A percentile compares a stretch with the other conserved stretches of the same genome.
Evolutionary conservation across 2,329 filamentous ascomycete genomes (phyloP).

Genomic region (Scedosporium aurantiacum): DNA sequence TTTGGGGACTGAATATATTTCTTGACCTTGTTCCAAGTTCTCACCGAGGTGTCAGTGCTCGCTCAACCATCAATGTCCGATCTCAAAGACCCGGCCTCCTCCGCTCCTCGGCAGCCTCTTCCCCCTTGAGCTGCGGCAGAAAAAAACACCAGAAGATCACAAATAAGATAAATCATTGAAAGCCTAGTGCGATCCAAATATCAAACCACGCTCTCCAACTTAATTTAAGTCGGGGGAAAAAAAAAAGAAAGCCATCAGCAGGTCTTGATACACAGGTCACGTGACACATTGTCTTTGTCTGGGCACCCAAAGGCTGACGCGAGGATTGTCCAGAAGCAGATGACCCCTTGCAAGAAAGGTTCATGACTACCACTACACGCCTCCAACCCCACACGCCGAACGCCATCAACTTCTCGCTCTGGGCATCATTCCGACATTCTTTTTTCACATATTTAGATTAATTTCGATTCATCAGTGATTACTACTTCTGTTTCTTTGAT

Average conservation of each 20-base stretch:
- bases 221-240: no score
- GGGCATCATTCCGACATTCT: constrained; percentile 5
- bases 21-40: no score
- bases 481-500: background rate
- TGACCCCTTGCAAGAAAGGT: background rate
- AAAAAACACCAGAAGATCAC: background rate
- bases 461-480: background rate
- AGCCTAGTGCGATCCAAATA: no score
- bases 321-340: constrained; percentile 2
- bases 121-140: background rate
- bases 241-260: background rate
- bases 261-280: background rate
- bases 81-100: no score
- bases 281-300: background rate
- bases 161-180: no score
- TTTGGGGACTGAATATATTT: background rate
- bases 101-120: background rate
- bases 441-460: constrained; percentile 3
- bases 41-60: no score
- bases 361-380: constrained; percentile 7
- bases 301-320: constrained; percentile 4
- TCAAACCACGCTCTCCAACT: no score
- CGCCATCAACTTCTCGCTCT: constrained; percentile 1
- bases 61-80: no score
- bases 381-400: constrained; percentile 6